phyloP scores from a whole-genome alignment of 2,329 filamentous ascomycete species.

The Fusarium irregulare region DNA sequence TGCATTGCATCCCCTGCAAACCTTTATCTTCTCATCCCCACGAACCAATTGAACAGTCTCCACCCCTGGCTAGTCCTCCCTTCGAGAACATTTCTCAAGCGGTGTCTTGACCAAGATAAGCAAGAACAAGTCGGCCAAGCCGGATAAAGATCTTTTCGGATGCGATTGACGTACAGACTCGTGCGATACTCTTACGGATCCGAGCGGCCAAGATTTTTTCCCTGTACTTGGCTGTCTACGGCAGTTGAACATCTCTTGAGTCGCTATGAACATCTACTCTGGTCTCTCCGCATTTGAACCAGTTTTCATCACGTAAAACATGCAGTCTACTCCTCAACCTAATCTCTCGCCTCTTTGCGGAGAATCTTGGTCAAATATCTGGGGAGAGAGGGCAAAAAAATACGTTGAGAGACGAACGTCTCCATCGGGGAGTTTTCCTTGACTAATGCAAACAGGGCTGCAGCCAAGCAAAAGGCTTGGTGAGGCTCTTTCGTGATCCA shows the following conservation, averaged over 20 bases:
- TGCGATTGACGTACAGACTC: slow-evolving; percentile 11
- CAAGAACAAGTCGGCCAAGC: slow-evolving; percentile 5
- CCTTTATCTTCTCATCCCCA: slow-evolving; percentile 16
- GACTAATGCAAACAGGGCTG: slow-evolving; percentile 37
- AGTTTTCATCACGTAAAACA: slow-evolving; percentile 28
- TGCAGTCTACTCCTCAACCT: slow-evolving; percentile 34
- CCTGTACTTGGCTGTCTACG: background rate
- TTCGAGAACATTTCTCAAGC: slow-evolving; percentile 36
- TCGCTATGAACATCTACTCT: no score
- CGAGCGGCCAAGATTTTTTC: slow-evolving; percentile 5
- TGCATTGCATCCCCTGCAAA: slow-evolving; percentile 17
- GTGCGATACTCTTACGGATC: slow-evolving; percentile 24
- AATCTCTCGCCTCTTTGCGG: slow-evolving; percentile 37
- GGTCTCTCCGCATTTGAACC: slow-evolving; percentile 28
- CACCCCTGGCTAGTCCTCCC: slow-evolving; percentile 22
- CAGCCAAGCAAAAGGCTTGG: slow-evolving; percentile 33
- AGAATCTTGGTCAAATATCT: slow-evolving; percentile 25
- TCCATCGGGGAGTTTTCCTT: slow-evolving; percentile 30
- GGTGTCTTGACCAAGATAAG: background rate
- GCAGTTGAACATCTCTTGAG: background rate
- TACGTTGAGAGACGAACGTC: background rate
- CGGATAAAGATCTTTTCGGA: slow-evolving; percentile 18
- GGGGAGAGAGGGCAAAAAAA: slow-evolving; percentile 7
- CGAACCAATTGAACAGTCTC: slow-evolving; percentile 3
- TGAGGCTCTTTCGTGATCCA: slow-evolving; percentile 32